Conservation (phyloP, 2,329 filamentous ascomycete genomes). For the Endocalyx cinctus region DNA sequence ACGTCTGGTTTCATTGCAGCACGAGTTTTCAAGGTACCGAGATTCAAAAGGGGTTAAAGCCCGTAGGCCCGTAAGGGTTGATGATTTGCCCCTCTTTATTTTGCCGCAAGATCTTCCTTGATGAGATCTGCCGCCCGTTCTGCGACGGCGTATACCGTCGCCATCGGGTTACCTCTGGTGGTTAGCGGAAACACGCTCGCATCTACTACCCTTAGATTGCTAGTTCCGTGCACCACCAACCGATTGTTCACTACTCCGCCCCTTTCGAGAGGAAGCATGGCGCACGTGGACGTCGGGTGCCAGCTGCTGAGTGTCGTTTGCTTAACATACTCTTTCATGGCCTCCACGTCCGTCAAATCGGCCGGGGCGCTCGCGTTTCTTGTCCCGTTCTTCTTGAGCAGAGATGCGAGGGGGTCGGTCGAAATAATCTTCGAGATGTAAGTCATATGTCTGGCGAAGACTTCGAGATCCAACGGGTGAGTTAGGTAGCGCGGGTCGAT, state of each 20-base stretch:
- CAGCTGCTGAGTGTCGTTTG: conserved; percentile 31
- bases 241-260: conserved; percentile 13
- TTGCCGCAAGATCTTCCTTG: too few species aligned
- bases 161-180: conserved; percentile 10
- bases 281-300: conserved; percentile 44
- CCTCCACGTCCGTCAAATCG: conserved; percentile 18
- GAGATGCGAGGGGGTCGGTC: conserved; percentile 31
- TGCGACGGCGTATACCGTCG: conserved; percentile 14
- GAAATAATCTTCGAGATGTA: conserved; percentile 25
- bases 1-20: too few species aligned
- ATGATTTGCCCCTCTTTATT: too few species aligned
- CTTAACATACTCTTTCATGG: conserved; percentile 27
- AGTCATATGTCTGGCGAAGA: conserved; percentile 8
- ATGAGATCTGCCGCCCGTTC: conserved; percentile 15
- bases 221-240: conserved; percentile 10
- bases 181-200: conserved; percentile 14
- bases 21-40: too few species aligned
- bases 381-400: conserved; percentile 31
- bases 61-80: too few species aligned
- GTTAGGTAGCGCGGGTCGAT: conserved; percentile 12
- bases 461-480: conserved; percentile 8
- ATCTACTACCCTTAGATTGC: conserved; percentile 13
- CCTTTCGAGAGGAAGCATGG: conserved; percentile 9
- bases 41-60: too few species aligned
- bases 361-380: conserved; percentile 20